Evolutionary conservation across 345 rosid species (phyloP).

Genomic region (Citrus unshiu): DNA sequence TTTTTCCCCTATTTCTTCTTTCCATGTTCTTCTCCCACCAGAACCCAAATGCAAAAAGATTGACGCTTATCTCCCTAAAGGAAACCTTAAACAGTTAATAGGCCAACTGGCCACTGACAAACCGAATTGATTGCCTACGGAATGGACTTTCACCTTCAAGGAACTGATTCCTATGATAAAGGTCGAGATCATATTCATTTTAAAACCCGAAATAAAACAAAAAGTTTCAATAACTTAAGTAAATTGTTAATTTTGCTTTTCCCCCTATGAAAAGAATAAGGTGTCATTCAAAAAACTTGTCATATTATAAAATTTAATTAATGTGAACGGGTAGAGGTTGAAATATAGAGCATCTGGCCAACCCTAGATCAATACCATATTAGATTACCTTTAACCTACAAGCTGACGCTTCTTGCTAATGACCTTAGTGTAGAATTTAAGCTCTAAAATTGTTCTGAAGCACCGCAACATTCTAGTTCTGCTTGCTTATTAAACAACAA

Average conservation of each 20-base stretch:
- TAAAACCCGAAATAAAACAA: neutral
- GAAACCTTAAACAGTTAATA: neutral
- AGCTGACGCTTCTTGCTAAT: neutral
- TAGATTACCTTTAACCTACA: neutral
- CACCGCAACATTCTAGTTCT: neutral
- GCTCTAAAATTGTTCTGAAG: neutral
- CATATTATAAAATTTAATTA: too few relatives aligned
- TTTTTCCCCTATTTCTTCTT: neutral
- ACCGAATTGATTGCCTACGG: neutral
- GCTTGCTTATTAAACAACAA: neutral
- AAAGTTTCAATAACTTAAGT: neutral
- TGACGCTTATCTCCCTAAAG: neutral
- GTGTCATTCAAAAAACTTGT: too few relatives aligned
- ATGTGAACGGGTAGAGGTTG: too few relatives aligned
- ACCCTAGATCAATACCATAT: neutral
- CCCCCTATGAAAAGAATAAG: too few relatives aligned
- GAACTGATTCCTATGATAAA: neutral
- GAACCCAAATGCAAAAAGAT: neutral
- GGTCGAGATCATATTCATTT: neutral
- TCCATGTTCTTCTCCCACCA: neutral
- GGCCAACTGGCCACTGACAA: neutral
- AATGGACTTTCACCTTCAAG: neutral
- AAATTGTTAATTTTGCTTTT: neutral
- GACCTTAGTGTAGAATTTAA: neutral
- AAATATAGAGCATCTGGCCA: neutral